A percentile compares a stretch with the other conserved stretches of the same genome.
Evolutionary conservation across 1,284 basidiomycete genomes (phyloP).

Genomic region (Trichosporon ovoides): DNA sequence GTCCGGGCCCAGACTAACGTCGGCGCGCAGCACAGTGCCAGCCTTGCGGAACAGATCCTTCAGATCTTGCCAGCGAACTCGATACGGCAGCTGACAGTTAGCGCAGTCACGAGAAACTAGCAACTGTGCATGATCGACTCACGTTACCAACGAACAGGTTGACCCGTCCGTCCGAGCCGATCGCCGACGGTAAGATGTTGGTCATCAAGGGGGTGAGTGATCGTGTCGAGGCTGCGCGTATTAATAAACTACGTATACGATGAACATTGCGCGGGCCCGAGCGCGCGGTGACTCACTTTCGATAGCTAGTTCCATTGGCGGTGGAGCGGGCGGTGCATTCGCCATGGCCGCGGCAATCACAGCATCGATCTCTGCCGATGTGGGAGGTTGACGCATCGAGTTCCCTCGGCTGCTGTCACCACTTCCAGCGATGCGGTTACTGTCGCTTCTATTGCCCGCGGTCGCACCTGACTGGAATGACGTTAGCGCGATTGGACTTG

Average conservation of each 20-base stretch:
- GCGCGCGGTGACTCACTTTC: slow-evolving; percentile 24
- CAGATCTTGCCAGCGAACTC: slow-evolving; percentile 94
- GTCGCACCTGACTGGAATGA: not conserved
- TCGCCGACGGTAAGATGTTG: slow-evolving; percentile 45
- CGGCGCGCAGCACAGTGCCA: slow-evolving; percentile 89
- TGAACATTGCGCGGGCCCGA: not conserved
- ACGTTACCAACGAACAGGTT: slow-evolving; percentile 88
- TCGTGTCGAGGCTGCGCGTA: slow-evolving; percentile 24
- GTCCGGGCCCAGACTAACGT: slow-evolving; percentile 85
- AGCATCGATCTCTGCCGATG: slow-evolving; percentile 46
- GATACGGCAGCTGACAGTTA: slow-evolving; percentile 69
- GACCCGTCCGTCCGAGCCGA: slow-evolving; percentile 67
- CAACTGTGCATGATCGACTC: too few species aligned
- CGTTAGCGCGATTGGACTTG: not conserved
- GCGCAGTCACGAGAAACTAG: not conserved
- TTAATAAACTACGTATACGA: not conserved
- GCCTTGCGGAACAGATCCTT: slow-evolving; percentile 95
- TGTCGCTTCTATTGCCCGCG: not conserved
- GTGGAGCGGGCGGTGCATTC: slow-evolving; percentile 41
- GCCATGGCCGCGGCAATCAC: slow-evolving; percentile 47
- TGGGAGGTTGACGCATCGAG: slow-evolving; percentile 23
- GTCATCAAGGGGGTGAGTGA: slow-evolving; percentile 45
- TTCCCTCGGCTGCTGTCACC: not conserved
- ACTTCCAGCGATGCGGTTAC: not conserved
- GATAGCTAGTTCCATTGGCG: slow-evolving; percentile 21